Conservation (phyloP, 2,329 filamentous ascomycete genomes). For the Penicillium sp. region DNA sequence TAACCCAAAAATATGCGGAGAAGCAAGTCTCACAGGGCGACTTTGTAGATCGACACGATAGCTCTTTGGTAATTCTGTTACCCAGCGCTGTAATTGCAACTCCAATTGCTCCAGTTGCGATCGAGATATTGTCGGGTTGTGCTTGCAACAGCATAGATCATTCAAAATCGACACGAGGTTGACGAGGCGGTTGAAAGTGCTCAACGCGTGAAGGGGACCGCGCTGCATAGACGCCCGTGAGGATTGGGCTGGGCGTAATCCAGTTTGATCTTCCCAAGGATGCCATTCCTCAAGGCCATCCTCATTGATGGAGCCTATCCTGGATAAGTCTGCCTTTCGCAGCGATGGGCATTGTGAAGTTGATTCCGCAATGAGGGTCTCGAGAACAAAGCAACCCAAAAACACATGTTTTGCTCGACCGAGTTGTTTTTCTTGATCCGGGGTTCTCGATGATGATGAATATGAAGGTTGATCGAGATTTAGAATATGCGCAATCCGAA, state of each 20-base stretch:
- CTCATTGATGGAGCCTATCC: slow-evolving; percentile 56
- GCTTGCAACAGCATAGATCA: slow-evolving; percentile 32
- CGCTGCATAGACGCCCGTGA: slow-evolving; percentile 34
- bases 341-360: slow-evolving; percentile 49
- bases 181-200: slow-evolving; percentile 55
- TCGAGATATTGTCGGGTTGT: slow-evolving; percentile 22
- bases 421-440: slow-evolving; percentile 34
- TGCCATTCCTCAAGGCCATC: slow-evolving; percentile 74
- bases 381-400: slow-evolving; percentile 55
- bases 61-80: slow-evolving; percentile 30
- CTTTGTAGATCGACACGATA: slow-evolving; percentile 33
- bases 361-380: slow-evolving; percentile 52
- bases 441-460: slow-evolving; percentile 47
- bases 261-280: slow-evolving; percentile 60
- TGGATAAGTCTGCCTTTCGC: slow-evolving; percentile 51
- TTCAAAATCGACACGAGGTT: slow-evolving; percentile 39
- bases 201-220: slow-evolving; percentile 48
- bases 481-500: slow-evolving; percentile 47
- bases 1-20: slow-evolving; percentile 37
- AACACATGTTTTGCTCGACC: slow-evolving; percentile 47
- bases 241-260: slow-evolving; percentile 30
- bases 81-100: slow-evolving; percentile 35
- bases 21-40: slow-evolving; percentile 23
- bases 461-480: slow-evolving; percentile 45
- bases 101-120: slow-evolving; percentile 33